Base-by-base conservation (phyloP, 164 flowering plant genomes). In the Kingdonia uniflora region DNA sequence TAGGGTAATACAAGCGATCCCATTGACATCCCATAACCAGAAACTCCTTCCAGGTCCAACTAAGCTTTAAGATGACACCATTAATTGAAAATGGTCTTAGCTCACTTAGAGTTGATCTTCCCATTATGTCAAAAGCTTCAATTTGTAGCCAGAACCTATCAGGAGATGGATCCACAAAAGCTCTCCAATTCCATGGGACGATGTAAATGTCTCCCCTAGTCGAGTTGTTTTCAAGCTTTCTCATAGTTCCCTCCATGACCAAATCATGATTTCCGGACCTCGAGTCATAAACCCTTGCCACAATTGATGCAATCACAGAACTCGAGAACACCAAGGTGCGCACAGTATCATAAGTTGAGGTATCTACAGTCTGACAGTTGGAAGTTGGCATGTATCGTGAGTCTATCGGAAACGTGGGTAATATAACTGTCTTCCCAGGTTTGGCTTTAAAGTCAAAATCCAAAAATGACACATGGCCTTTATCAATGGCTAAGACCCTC, bases 41-140 rank as follows among this genome's bases (percentile, higher is more conserved):
- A 69, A 86, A 78, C 68, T 92, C 99, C 64, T 63, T 82, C 96
- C 90, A 88, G 51, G 71, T 80, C 98, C 98, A 92, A 21, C 76
- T 63, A 39, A 80, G 49, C 64, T 71, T 70, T 13, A 74, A 68
- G 44, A 59, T 72, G 16, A 64, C 63, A 43, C 91, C 94, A 62
- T 74, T 78, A n/a, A 86, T 48, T 13, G 96, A 92, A 62, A 92
- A 86, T 16, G 99, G 95, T 72, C 81, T 78, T 23, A 72, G 49
- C 29, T 88, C 82, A 39, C 74, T 71, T 15, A 72, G 40, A 55
- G 70, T 75, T 58, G 69, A 62, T 66, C 76, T 62, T n/a, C 89
- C 87, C 53, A 11, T 62, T 24, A 70, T 58, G 60, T 92, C 97
- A 35, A 46, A 71, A 59, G 82, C 87, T 72, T 88, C 91, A 43